Evolutionary conservation across 208 protist species (phyloP), one percentile per base, ranked within the genome.

Genomic region (Histomonas meleagridis): DNA sequence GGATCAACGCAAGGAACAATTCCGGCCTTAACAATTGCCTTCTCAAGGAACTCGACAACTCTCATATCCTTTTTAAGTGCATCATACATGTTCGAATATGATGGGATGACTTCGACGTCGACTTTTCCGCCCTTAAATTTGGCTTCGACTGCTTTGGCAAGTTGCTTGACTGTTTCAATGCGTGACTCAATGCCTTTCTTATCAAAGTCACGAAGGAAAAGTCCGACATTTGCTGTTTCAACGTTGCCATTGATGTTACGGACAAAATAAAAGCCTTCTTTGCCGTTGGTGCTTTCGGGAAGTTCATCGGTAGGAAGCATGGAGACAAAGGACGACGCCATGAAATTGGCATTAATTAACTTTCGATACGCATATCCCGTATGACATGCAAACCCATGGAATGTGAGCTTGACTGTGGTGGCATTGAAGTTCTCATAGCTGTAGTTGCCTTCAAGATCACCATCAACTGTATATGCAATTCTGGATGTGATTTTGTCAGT

Each of bases 371-470:
- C 76, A 16, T 51, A 86, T 18, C 76, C 76, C 38, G 76, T 43
- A 28, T 86, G 76, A 18, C 14, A 28, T 26, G 76, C 51, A n/a
- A n/a, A 32, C 1, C 76, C 76, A 38, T 14, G 51, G 28, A 86
- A 86, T 43, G 23, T 86, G 5, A 55, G 46, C 7, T 43, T 86
- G 4, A 26, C 40, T 28, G 23, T 53, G 35, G n/a, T 55, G 38
- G 76, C 76, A 35, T 86, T 86, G 46, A 86, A 86, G 76, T 46
- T 51, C 38, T 86, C 40, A 48, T 86, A 86, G 18, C 55, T 46
- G 5, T 55, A 38, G 9, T 26, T 38, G 9, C 40, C 40, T 46
- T 51, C 46, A 40, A 51, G 46, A 7, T 43, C 46, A 38, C 40
- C 43, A 38, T 86, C 76, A 55, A 86, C 46, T 28, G 76, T 86